Base-by-base conservation (phyloP, 2,329 filamentous ascomycete genomes). In the Fusarium annulatum region DNA sequence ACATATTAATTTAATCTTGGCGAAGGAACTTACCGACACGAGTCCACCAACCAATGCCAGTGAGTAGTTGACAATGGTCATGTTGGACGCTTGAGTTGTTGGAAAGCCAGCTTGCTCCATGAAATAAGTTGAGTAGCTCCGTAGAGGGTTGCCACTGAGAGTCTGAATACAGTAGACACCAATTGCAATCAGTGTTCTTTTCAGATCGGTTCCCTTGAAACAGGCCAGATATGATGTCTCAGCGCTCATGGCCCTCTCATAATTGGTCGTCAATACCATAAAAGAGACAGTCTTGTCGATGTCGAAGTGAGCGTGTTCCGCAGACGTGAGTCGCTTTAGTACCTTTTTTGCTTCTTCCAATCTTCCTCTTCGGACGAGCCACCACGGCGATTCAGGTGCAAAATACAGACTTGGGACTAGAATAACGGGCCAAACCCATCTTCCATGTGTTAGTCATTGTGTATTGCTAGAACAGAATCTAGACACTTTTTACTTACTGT, bases 381-480 rank as follows among this genome's bases (percentile, higher is more conserved):
- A 41, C 38, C 38, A 41, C 38, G 38, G 38, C 19, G 38, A 41
- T 41, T 41, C 38, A 21, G 38, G 38, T 41, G 38, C 38, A 7
- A 41, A 41, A 14, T 21, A 41, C 7, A 41, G 38, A 9, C 19
- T 41, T 21, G 38, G 38, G 19, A 41, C 38, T 2, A 41, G 38
- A 9, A 21, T 41, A 21, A 41, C 3, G 2, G 38, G 38, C 38
- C 38, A 41, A 41, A 41, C 21, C 38, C 38, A 41, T 41, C 38
- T 41, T 21, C 21, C 12, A 2, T 41, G 12, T 41, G 38, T 41
- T 21, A 41, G 19, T 2, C 38, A 12, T 14, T 14, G 0, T 21
- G 38, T 1, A 4, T 1, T 8, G 7, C 14, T 21, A 21, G 19
- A 21, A 21, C 21, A 6, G 21, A 41, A 21, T 11, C 12, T 1